These are phyloP conservation scores for Coriaria nepalensis DNA, from an alignment of 306 rosid genomes.

Conservation along the genomic window DNA sequence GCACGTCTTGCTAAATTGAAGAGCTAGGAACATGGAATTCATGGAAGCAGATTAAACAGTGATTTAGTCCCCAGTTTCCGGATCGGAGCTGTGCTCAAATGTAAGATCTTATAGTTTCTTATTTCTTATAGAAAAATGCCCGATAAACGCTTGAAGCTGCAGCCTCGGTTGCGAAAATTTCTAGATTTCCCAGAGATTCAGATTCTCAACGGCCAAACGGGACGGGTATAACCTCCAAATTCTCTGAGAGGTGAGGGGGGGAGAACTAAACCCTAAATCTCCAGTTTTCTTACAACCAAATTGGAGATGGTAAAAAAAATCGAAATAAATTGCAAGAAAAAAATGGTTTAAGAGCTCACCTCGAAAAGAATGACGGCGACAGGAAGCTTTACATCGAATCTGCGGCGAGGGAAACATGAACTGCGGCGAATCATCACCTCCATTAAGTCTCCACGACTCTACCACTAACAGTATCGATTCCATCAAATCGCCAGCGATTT, in stretches of 20 bases:
- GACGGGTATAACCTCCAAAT: background rate
- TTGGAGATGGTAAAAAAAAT: background rate
- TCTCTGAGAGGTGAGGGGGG: background rate
- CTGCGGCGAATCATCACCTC: slow-evolving; percentile 45
- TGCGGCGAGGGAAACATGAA: slow-evolving; percentile 32
- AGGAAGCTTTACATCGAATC: slow-evolving; percentile 36
- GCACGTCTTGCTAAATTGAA: background rate
- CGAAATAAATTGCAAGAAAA: background rate
- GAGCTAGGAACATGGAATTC: too few species aligned
- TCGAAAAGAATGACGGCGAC: slow-evolving; percentile 31
- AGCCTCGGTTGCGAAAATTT: too few species aligned
- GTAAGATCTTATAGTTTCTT: too few species aligned
- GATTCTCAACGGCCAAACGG: slow-evolving; percentile 17
- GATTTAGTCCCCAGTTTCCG: too few species aligned
- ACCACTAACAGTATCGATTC: slow-evolving; percentile 27
- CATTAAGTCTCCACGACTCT: slow-evolving; percentile 33
- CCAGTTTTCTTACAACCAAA: slow-evolving; percentile 4
- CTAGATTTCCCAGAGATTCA: background rate
- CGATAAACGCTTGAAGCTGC: too few species aligned
- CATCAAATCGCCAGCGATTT: slow-evolving; percentile 62
- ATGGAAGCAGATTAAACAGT: too few species aligned
- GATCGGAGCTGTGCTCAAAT: too few species aligned
- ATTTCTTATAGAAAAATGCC: too few species aligned
- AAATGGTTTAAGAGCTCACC: slow-evolving; percentile 36
- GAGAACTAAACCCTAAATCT: slow-evolving; percentile 20